Evolutionary conservation across 2,329 filamentous ascomycete genomes (phyloP), one percentile per base, ranked within the genome.

Genomic region (Apiospora marii): DNA sequence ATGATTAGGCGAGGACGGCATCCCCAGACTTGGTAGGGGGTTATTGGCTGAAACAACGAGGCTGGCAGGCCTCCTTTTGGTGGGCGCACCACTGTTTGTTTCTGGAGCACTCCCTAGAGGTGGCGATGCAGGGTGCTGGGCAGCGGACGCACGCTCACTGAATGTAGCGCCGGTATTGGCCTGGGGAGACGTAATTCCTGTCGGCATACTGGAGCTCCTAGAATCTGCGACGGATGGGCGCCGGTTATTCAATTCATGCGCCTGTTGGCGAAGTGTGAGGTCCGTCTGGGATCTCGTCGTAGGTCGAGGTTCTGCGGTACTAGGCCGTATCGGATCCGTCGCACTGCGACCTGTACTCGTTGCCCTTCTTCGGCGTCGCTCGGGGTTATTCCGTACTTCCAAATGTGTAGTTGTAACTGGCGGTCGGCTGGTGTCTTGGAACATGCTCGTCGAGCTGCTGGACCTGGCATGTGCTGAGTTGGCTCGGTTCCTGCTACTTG

Each of bases 211-310:
- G 16, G 80, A 74, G 74, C 84, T 88, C 72, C 87, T 81, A 4
- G 77, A 81, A 13, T 88, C 86, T 14, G 80, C 78, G 41, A 85
- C 81, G 61, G 79, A 80, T 2, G 86, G 83, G 51, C 85, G 82
- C 16, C 80, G 80, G 6, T 79, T 75, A 1, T 80, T 76, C 5
- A 82, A 76, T 34, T 85, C 85, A 19, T 82, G 78, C 12, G 81
- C 81, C 30, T 83, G 83, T 8, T 86, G 80, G 58, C 85, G 84
- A 6, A 85, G 74, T 2, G 83, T 82, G 12, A 94, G 83, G 78
- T 95, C 92, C 1, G 90, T 92, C 67, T 91, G 89, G 24, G 93
- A 94, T 30, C 89, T 87, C 30, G 88, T 85, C 16, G 89, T 87
- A 58, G 87, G 86, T 70, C 86, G 83, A 37, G 83, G 78, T 16